A percentile compares a stretch with the other conserved stretches of the same genome.
Conservation (phyloP, 1,139 yeast genomes). For the Pichia sp. region DNA sequence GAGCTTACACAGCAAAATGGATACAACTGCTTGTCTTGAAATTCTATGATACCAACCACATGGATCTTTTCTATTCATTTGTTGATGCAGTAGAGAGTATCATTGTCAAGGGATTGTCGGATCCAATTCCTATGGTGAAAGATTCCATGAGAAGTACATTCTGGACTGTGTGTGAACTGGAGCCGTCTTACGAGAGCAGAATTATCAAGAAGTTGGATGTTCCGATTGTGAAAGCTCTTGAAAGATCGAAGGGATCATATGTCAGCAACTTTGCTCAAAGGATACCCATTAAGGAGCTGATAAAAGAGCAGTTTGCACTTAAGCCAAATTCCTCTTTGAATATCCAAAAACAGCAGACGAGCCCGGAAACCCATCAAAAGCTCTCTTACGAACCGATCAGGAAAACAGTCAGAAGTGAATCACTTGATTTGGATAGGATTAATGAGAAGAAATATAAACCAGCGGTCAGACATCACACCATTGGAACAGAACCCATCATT, state of each 20-base stretch:
- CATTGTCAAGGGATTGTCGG: slow-evolving; percentile 57
- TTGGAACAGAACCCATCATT: too few species aligned
- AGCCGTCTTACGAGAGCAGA: slow-evolving; percentile 36
- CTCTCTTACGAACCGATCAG: slow-evolving; percentile 5
- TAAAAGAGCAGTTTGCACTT: slow-evolving; percentile 19
- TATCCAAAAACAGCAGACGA: not conserved
- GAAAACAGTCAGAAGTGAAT: slow-evolving; percentile 9
- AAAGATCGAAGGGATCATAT: slow-evolving; percentile 7
- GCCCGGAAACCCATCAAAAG: too few species aligned
- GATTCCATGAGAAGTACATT: slow-evolving; percentile 67
- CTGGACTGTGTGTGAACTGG: slow-evolving; percentile 56
- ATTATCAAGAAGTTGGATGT: slow-evolving; percentile 35
- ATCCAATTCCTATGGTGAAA: slow-evolving; percentile 77
- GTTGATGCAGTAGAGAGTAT: slow-evolving; percentile 46
- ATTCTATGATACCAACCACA: slow-evolving; percentile 31
- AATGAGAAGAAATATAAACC: slow-evolving; percentile 3
- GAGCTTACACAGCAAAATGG: slow-evolving; percentile 67
- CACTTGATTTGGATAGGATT: slow-evolving; percentile 4
- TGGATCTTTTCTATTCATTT: slow-evolving; percentile 30
- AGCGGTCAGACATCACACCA: not conserved
- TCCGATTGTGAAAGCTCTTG: slow-evolving; percentile 37
- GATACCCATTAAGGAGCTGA: slow-evolving; percentile 21
- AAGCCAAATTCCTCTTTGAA: slow-evolving; percentile 4
- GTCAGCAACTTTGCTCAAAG: slow-evolving; percentile 12
- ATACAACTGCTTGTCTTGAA: slow-evolving; percentile 53